Percentiles rank a stretch among this genome's conserved stretches.
Evolutionary conservation across 169 alveolate species (phyloP).

Genomic region (Plasmodium reichenowi): DNA sequence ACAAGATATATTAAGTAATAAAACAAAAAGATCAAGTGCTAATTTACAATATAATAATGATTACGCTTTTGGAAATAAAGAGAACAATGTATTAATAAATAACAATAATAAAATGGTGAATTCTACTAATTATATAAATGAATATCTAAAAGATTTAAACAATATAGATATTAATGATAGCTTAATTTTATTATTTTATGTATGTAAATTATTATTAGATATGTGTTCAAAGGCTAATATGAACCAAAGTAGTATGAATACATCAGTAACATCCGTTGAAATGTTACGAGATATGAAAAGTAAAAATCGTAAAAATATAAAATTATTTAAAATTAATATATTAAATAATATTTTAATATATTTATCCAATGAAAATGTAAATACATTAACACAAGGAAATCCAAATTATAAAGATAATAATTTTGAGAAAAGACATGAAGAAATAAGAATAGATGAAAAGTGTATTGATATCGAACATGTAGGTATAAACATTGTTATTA

Average conservation of each 20-base stretch:
- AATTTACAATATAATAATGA: constrained; percentile 7
- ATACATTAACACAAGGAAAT: background rate
- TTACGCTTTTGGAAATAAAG: constrained; percentile 5
- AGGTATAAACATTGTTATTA: constrained; percentile 70
- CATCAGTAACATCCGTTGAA: constrained; percentile 51
- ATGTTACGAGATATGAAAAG: constrained; percentile 58
- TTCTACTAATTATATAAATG: constrained; percentile 24
- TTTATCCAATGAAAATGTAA: constrained; percentile 16
- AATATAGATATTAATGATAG: constrained; percentile 50
- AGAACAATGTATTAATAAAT: constrained; percentile 25
- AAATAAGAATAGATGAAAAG: constrained; percentile 42
- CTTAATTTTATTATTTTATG: constrained; percentile 33
- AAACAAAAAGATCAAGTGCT: background rate
- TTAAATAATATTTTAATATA: constrained; percentile 36
- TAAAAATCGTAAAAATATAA: constrained; percentile 52
- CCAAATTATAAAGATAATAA: background rate
- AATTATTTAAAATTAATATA: constrained; percentile 56
- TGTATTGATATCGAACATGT: constrained; percentile 68
- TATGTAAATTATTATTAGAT: constrained; percentile 19
- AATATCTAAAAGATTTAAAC: constrained; percentile 26
- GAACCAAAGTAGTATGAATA: constrained; percentile 9
- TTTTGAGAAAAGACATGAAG: constrained; percentile 30
- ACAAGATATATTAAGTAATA: background rate
- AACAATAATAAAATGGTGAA: constrained; percentile 9
- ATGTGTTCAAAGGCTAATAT: constrained; percentile 17